These are phyloP conservation scores for Tritrichomonas musculus DNA, from an alignment of 208 protist genomes.

Conservation along the genomic window DNA sequence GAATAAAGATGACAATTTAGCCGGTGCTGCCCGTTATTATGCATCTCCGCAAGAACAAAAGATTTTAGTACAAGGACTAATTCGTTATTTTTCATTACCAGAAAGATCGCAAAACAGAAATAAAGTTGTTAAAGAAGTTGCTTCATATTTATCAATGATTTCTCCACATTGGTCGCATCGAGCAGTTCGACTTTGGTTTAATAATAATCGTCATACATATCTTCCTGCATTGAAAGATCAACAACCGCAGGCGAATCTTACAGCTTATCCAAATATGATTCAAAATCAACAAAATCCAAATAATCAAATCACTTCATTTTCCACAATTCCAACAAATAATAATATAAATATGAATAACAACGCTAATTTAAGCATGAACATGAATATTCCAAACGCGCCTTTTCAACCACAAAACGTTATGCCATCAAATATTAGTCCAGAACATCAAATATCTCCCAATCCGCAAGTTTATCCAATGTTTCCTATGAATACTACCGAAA, in stretches of 20 bases:
- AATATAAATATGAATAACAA: too few relatives aligned
- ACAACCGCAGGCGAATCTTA: neutral
- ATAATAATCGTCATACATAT: conserved; percentile 7
- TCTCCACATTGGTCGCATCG: neutral
- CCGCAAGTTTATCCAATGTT: too few relatives aligned
- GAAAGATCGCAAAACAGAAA: neutral
- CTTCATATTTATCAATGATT: neutral
- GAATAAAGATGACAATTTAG: too few relatives aligned
- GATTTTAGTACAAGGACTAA: neutral
- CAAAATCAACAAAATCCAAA: neutral
- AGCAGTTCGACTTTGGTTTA: neutral
- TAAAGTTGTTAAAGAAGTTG: neutral
- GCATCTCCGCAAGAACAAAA: neutral
- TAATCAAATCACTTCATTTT: neutral
- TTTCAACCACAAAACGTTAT: too few relatives aligned
- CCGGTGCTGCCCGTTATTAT: neutral
- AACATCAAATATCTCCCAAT: too few relatives aligned
- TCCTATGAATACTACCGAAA: too few relatives aligned
- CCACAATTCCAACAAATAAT: too few relatives aligned
- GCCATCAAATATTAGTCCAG: too few relatives aligned
- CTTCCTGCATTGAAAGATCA: neutral
- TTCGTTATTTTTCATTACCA: conserved; percentile 19
- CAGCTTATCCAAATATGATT: neutral
- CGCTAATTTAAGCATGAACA: too few relatives aligned
- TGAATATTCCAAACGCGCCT: too few relatives aligned